Base-by-base conservation (phyloP, 768 basidiomycete species). In the Tylopilus plumbeoviolaceoides region DNA sequence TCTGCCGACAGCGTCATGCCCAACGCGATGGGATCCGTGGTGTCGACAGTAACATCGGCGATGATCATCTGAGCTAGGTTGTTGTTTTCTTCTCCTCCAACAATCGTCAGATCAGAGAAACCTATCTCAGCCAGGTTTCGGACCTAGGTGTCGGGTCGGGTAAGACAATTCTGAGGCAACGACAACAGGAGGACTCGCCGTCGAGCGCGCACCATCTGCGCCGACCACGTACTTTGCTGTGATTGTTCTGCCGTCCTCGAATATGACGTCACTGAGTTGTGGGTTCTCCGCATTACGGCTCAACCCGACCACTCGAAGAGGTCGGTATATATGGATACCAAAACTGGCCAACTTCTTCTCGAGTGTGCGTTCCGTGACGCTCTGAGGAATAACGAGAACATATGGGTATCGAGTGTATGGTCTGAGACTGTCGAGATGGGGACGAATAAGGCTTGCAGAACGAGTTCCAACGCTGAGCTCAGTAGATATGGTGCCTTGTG, bases 201-300 rank as follows among this genome's bases (percentile, higher is more conserved):
- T 57, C 1, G 79, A 82, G 51, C 62, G 71, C 3, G 77, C 65
- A 4, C 81, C 80, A 58, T 83, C 80, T 6, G 80, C 78, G 21
- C 76, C 80, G 30, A 81, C 58, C 5, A 81, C 73, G 59, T 78
- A 80, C 31, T 70, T 72, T 14, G 79, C 63, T 4, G 63, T 70
- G 35, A 81, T 70, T 12, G 66, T 59, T 33, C 70, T 70, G 4
- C 80, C 79, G 42, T 72, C 70, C 28, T 80, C 77, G 55, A 82
- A 79, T 0, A 62, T 57, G n/a, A 77, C 78, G 14, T 77, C 70
- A 7, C 61, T 69, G 12, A 74, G 23, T 11, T 61, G 62, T 12
- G 49, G 10, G 30, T 73, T 64, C n/a, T 57, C 54, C 8, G 55
- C 49, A 41, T 67, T 72, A 7, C 58, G 55, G 48, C 62, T 67